phyloP scores from a whole-genome alignment of 73 alveolate species.

The Paramecium sexaurelia region DNA sequence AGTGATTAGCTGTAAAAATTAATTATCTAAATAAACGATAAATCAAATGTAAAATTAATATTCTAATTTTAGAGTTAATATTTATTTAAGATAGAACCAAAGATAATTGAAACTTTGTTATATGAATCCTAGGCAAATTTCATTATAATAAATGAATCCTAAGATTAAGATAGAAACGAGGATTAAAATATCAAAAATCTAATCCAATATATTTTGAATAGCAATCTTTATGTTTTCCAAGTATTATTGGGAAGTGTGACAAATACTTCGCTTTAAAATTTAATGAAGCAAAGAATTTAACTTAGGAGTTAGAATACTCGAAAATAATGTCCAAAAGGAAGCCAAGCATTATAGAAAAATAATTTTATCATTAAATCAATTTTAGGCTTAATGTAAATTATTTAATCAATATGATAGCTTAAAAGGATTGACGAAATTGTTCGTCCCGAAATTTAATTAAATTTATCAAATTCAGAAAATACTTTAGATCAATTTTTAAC shows the following conservation, averaged over 20 bases:
- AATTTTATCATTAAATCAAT: slow-evolving; percentile 3
- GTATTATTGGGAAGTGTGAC: background rate
- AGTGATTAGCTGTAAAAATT: background rate
- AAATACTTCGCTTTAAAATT: background rate
- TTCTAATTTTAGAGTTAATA: slow-evolving; percentile 10
- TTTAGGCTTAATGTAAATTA: slow-evolving; percentile 34
- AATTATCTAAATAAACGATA: background rate
- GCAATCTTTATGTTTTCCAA: background rate
- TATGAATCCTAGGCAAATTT: background rate
- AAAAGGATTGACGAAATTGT: slow-evolving; percentile 51
- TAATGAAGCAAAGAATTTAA: background rate
- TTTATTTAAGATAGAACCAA: background rate
- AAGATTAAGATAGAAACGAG: background rate
- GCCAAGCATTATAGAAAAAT: background rate
- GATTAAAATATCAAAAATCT: slow-evolving; percentile 37
- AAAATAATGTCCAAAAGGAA: slow-evolving; percentile 7
- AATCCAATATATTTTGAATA: background rate
- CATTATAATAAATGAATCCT: background rate
- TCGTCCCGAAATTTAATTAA: slow-evolving; percentile 19
- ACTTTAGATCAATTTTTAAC: background rate
- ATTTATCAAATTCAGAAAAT: background rate
- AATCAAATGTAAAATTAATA: background rate
- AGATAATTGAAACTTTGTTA: background rate
- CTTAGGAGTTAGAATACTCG: background rate
- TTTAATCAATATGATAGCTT: slow-evolving; percentile 26